Evolutionary conservation across 108 stramenopile species (phyloP).

Genomic region (Stephanodiscus triporus): DNA sequence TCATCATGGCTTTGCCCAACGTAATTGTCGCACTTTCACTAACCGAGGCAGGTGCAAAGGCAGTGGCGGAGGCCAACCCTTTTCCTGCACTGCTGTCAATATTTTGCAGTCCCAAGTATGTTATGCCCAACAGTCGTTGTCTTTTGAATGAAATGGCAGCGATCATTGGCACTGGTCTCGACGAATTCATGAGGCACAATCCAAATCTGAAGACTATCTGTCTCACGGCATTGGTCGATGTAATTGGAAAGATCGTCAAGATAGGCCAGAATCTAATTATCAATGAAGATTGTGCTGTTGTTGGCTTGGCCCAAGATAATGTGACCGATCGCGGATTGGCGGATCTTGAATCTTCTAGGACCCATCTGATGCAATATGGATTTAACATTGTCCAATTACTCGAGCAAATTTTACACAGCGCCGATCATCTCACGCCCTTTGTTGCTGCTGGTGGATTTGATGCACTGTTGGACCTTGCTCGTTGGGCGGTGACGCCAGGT

Average conservation of each 20-base stretch:
- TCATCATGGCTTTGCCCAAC: constrained; percentile 92
- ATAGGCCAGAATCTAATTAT: constrained; percentile 58
- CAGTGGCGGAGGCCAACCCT: constrained; percentile 74
- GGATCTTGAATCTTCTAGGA: constrained; percentile 63
- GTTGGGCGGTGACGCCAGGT: constrained; percentile 65
- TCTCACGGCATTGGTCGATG: constrained; percentile 51
- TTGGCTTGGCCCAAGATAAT: constrained; percentile 1
- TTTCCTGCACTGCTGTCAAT: constrained; percentile 83
- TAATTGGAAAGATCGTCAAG: constrained; percentile 69
- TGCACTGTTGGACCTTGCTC: constrained; percentile 70
- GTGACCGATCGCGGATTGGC: constrained; percentile 2
- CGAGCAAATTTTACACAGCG: constrained; percentile 84
- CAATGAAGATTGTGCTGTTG: constrained; percentile 38
- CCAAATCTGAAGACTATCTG: constrained; percentile 58
- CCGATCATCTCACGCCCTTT: constrained; percentile 82
- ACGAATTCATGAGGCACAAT: constrained; percentile 94
- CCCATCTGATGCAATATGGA: constrained; percentile 84
- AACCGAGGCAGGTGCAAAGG: constrained; percentile 84
- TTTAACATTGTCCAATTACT: constrained; percentile 86
- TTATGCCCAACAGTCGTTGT: constrained; percentile 86
- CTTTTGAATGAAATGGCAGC: constrained; percentile 87
- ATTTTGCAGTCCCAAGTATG: constrained; percentile 84
- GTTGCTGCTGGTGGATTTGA: constrained; percentile 78
- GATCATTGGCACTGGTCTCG: constrained; percentile 87
- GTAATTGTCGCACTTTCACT: constrained; percentile 85